These are phyloP conservation scores for Aspergillus heteromorphus DNA, from an alignment of 495 filamentous ascomycete species.

Conservation along the genomic window DNA sequence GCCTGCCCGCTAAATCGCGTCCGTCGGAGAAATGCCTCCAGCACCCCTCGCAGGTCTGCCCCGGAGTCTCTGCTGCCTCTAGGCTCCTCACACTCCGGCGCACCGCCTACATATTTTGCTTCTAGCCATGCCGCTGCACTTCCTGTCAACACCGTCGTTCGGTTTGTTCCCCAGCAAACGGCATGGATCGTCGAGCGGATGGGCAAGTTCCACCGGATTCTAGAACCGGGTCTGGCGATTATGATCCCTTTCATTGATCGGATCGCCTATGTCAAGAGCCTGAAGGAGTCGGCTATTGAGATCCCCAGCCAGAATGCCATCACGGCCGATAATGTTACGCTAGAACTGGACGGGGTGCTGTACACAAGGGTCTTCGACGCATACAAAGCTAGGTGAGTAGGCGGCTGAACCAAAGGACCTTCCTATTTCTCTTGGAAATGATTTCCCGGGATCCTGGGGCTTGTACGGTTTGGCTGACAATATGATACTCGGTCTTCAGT, in stretches of 20 bases:
- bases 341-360: conserved; percentile 91
- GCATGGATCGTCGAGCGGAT: conserved; percentile 99
- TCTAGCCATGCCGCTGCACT: conserved; percentile 56
- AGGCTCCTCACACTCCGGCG: conserved; percentile 15
- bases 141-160: conserved; percentile 89
- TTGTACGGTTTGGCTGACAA: conserved; percentile 4
- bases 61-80: conserved; percentile 31
- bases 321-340: conserved; percentile 94
- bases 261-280: conserved; percentile 93
- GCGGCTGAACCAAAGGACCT: neutral
- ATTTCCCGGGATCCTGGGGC: conserved; percentile 4
- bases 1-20: conserved; percentile 21
- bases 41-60: conserved; percentile 24
- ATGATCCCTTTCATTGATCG: conserved; percentile 88
- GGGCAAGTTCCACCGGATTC: conserved; percentile 90
- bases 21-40: conserved; percentile 31
- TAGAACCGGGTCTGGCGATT: conserved; percentile 86
- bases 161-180: conserved; percentile 97
- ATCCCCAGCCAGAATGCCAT: conserved; percentile 96
- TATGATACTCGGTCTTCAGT: conserved; percentile 37
- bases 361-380: conserved; percentile 96
- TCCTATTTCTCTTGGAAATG: neutral
- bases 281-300: conserved; percentile 95
- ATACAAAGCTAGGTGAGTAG: conserved; percentile 80
- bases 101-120: conserved; percentile 50